Base-by-base conservation (phyloP, 352 stramenopile species). In the Globisporangium acanthophoron region DNA sequence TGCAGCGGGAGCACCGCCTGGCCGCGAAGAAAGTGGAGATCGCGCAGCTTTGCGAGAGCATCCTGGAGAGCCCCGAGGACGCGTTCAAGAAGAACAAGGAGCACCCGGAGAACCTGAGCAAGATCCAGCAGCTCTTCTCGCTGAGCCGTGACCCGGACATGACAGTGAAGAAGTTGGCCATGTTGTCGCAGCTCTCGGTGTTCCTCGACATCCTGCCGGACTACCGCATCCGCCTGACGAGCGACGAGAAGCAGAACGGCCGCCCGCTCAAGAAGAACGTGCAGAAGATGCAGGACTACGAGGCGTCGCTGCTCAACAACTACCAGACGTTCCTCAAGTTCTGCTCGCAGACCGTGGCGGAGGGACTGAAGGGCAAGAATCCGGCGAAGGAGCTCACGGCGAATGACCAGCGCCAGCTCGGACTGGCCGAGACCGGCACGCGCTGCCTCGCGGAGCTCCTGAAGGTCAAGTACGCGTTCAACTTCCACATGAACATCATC, bases 131-230 rank as follows among this genome's bases (percentile, higher is more conserved):
- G 62, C 59, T 93, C 47, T 82, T 91, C 48, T 61, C 62, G 21
- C 70, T 95, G 31, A 88, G 72, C 41, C 70, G 69, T 20, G 88
- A 96, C 49, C 69, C 78, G 11, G 88, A 96, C 59, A 51, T 69
- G 20, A 90, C 78, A 1, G 74, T 96, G 48, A 76, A 82, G 60
- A 90, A 91, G 53, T 76, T 98, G 8, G 94, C 83, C 21, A 73
- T 98, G 63, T 73, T 98, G 48, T 98, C 92, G 8, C 72, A 97
- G 50, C 68, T 98, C 16, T 96, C 95, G 1, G 90, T 99, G 35
- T 98, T 98, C 56, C 76, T 97, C 44, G 96, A 99, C 56, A 97
- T 99, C 35, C 53, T 98, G 35, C 96, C 96, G 0, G 83, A 92
- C 58, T 98, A 99, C 75, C 85, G 95, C 53, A 98, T 99, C 52